A percentile compares a stretch with the other conserved stretches of the same genome.
phyloP scores from a whole-genome alignment of 768 basidiomycete species.

The Coprinopsis sp. region DNA sequence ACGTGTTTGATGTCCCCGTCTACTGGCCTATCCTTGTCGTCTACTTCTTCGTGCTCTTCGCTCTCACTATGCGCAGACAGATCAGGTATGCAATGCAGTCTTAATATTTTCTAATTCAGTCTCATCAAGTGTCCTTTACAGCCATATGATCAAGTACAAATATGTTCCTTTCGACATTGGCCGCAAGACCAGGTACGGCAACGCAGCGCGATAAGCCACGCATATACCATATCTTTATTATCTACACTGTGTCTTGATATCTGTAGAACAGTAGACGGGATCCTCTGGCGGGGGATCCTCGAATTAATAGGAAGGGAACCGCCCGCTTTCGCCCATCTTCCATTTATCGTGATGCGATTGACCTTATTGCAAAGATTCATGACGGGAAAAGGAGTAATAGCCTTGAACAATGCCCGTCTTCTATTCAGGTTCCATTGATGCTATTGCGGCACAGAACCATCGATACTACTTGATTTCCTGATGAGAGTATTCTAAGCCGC shows the following conservation, averaged over 20 bases:
- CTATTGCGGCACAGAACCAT: background rate
- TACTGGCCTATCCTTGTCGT: conserved; percentile 99
- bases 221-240: conserved; percentile 25
- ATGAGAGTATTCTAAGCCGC: conserved; percentile 4
- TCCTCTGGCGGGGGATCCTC: no score
- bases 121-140: conserved; percentile 25
- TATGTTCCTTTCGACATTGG: conserved; percentile 96
- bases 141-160: conserved; percentile 99
- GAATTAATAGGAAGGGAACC: no score
- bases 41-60: conserved; percentile 94
- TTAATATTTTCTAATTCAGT: conserved; percentile 6
- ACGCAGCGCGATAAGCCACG: conserved; percentile 17
- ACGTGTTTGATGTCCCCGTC: conserved; percentile 91
- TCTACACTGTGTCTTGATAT: no score
- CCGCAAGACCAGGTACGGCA: conserved; percentile 84
- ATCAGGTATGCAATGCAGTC: conserved; percentile 67
- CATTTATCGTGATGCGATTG: no score
- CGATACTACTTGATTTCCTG: background rate
- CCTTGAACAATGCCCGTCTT: no score
- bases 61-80: conserved; percentile 92
- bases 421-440: no score
- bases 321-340: no score
- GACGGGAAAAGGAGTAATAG: no score
- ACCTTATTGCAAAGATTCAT: no score
- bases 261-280: no score